Percentiles rank a stretch among this genome's conserved stretches.
Conservation (phyloP, 2,329 filamentous ascomycete species). For the Trichoderma arundinaceum region DNA sequence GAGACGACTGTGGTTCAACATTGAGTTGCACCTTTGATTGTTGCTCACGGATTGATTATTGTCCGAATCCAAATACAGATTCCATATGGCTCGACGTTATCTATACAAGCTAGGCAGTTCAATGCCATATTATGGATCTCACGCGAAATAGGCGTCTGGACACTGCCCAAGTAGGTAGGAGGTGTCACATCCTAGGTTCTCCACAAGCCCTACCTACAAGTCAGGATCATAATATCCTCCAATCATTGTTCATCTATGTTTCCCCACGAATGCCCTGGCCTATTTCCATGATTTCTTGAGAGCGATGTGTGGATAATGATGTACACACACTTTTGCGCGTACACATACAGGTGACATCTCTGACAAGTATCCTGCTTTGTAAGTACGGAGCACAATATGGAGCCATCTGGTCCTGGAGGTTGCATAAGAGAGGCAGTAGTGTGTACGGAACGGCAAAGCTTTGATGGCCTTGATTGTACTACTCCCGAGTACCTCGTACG, state of each 20-base stretch:
- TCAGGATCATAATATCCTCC: background rate
- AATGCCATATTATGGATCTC: background rate
- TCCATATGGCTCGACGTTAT: background rate
- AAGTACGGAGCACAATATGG: background rate
- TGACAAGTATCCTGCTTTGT: background rate
- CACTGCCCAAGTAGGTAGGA: conserved; percentile 7
- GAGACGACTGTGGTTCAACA: background rate
- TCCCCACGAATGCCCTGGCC: background rate
- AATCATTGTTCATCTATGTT: background rate
- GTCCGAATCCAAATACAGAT: background rate
- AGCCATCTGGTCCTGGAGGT: background rate
- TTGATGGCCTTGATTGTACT: background rate
- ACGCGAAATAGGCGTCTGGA: background rate
- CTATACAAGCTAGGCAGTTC: background rate
- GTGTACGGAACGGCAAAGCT: background rate
- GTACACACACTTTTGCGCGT: background rate
- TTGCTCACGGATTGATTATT: background rate
- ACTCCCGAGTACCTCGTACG: background rate
- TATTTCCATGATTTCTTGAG: background rate
- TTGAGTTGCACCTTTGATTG: background rate
- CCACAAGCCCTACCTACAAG: background rate
- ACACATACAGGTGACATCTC: background rate
- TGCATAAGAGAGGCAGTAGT: background rate
- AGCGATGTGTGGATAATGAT: too few relatives aligned
- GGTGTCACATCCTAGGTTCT: conserved; percentile 1